Conservation (phyloP, 1,284 basidiomycete species). For the Serendipita sp. region DNA sequence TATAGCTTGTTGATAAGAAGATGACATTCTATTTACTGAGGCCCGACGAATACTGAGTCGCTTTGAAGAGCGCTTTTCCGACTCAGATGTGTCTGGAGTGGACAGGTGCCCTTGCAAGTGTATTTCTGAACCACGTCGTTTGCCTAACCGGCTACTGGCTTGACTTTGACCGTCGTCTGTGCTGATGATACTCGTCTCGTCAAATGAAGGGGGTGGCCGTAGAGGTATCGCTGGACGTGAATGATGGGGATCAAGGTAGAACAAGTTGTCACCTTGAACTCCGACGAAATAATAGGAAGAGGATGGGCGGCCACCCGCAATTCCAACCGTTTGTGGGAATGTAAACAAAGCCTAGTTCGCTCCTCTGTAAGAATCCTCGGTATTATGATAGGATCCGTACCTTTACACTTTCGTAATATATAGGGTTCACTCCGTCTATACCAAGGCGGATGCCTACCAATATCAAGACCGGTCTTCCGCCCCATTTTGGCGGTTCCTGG, state of each 20-base stretch:
- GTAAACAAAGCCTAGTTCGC: constrained; percentile 63
- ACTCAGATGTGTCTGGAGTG: constrained; percentile 4
- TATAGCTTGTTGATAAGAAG: background rate
- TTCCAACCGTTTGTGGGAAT: constrained; percentile 90
- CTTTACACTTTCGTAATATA: constrained; percentile 91
- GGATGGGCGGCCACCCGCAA: constrained; percentile 87
- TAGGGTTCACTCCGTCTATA: constrained; percentile 84
- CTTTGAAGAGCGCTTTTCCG: background rate
- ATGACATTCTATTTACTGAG: background rate
- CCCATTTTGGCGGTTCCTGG: constrained; percentile 39
- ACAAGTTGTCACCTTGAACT: constrained; percentile 74
- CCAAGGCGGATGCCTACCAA: constrained; percentile 81
- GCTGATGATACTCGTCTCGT: background rate
- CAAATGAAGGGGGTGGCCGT: constrained; percentile 36
- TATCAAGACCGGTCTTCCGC: constrained; percentile 72
- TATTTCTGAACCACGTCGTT: background rate
- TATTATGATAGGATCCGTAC: constrained; percentile 29
- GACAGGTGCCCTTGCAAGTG: background rate
- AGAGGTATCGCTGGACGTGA: constrained; percentile 70
- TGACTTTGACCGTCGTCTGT: background rate
- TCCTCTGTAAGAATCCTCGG: background rate
- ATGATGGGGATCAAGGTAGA: constrained; percentile 95
- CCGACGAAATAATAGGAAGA: constrained; percentile 98
- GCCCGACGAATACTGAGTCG: constrained; percentile 5
- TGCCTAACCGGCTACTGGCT: background rate